phyloP scores from a whole-genome alignment of 2,329 filamentous ascomycete species.

The Pseudogymnoascus sp. region DNA sequence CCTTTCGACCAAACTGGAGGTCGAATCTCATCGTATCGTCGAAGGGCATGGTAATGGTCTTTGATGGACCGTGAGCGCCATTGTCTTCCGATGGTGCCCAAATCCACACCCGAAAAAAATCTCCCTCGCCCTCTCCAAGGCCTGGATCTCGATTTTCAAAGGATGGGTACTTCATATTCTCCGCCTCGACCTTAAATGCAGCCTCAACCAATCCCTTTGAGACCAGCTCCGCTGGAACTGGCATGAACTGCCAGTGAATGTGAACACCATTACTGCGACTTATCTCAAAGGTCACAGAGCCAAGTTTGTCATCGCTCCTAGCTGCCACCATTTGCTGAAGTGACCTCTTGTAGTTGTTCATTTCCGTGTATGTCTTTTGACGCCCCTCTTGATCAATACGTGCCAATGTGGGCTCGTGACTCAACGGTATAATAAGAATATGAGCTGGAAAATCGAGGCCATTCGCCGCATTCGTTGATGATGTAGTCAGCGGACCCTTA shows the following conservation, averaged over 20 bases:
- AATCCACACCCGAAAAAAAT: slow-evolving; percentile 79
- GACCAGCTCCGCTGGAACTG: slow-evolving; percentile 60
- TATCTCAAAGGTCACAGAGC: slow-evolving; percentile 87
- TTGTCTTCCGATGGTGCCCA: slow-evolving; percentile 48
- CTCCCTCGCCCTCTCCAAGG: slow-evolving; percentile 43
- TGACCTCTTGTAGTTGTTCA: slow-evolving; percentile 68
- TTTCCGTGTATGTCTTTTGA: slow-evolving; percentile 61
- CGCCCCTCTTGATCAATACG: slow-evolving; percentile 49
- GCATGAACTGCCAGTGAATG: slow-evolving; percentile 87
- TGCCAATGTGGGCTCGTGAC: slow-evolving; percentile 68
- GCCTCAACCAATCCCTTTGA: slow-evolving; percentile 70
- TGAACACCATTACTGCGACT: slow-evolving; percentile 74
- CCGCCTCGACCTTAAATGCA: slow-evolving; percentile 79
- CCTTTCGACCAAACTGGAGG: slow-evolving; percentile 78
- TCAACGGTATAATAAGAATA: slow-evolving; percentile 81
- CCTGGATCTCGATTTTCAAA: slow-evolving; percentile 42
- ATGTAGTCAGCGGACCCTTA: slow-evolving; percentile 75
- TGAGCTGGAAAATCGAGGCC: slow-evolving; percentile 72
- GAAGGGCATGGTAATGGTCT: slow-evolving; percentile 66
- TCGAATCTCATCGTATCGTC: slow-evolving; percentile 70
- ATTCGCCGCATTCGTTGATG: slow-evolving; percentile 54
- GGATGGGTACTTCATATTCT: slow-evolving; percentile 54
- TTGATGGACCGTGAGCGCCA: slow-evolving; percentile 39
- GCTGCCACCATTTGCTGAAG: slow-evolving; percentile 71
- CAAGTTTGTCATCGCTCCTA: slow-evolving; percentile 50